phyloP scores from a whole-genome alignment of 495 filamentous ascomycete species.

The Penicillium waksmanii region DNA sequence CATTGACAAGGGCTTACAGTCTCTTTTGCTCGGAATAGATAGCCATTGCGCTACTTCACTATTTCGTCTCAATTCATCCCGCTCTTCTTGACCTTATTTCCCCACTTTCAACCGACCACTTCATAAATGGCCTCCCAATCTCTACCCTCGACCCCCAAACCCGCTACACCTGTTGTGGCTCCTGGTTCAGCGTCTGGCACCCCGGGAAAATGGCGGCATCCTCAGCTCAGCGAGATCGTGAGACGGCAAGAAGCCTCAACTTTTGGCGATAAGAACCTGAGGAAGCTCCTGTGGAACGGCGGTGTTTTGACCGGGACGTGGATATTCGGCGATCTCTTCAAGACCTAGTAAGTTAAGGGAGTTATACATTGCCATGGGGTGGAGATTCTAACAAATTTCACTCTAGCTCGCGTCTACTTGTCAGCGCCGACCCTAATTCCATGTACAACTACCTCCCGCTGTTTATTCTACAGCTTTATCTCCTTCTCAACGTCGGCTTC shows the following conservation, averaged over 20 bases:
- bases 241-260: constrained; percentile 70
- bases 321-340: constrained; percentile 39
- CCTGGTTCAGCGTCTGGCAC: constrained; percentile 52
- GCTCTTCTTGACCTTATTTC: neutral
- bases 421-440: constrained; percentile 19
- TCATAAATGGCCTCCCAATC: constrained; percentile 42
- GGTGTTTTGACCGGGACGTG: constrained; percentile 55
- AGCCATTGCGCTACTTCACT: neutral
- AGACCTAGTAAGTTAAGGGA: constrained; percentile 37
- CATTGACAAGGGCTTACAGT: neutral
- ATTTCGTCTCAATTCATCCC: neutral
- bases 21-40: neutral
- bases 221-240: constrained; percentile 76
- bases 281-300: constrained; percentile 65
- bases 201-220: constrained; percentile 88
- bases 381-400: neutral
- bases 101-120: neutral
- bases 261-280: constrained; percentile 73
- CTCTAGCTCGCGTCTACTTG: constrained; percentile 31
- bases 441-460: constrained; percentile 44
- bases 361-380: neutral
- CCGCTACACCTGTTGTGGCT: constrained; percentile 46
- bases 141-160: constrained; percentile 66
- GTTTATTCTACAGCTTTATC: constrained; percentile 54
- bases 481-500: constrained; percentile 65